Conservation (phyloP, 2,329 filamentous ascomycete genomes). For the Pseudonectria buxi region DNA sequence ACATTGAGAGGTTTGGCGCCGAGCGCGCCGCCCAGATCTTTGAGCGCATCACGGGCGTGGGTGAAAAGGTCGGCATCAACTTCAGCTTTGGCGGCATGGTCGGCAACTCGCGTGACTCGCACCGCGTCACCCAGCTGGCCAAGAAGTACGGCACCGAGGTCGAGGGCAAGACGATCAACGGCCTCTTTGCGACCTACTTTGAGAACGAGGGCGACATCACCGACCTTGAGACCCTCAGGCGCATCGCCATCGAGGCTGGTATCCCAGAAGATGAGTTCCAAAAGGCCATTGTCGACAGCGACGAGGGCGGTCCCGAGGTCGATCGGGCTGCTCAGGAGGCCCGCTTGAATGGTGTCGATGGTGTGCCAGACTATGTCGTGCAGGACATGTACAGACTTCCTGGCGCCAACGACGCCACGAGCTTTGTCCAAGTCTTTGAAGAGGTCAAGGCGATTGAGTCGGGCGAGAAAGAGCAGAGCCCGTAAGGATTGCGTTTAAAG, state of each 20-base stretch:
- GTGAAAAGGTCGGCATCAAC: conserved; percentile 31
- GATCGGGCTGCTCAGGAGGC: conserved; percentile 25
- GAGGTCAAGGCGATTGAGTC: conserved; percentile 35
- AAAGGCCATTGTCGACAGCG: conserved; percentile 33
- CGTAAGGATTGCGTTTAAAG: conserved; percentile 2
- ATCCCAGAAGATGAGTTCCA: conserved; percentile 36
- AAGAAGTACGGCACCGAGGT: conserved; percentile 42
- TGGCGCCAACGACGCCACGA: conserved; percentile 60
- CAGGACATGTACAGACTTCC: conserved; percentile 60
- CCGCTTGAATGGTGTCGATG: conserved; percentile 39
- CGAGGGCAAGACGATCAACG: conserved; percentile 50
- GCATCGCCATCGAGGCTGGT: conserved; percentile 33
- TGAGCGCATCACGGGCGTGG: conserved; percentile 24
- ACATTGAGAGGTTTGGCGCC: conserved; percentile 51
- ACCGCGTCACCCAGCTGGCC: conserved; percentile 50
- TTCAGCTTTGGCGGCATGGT: conserved; percentile 58
- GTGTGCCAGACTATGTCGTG: conserved; percentile 68
- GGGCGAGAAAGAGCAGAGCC: conserved; percentile 4
- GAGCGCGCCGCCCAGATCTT: conserved; percentile 42
- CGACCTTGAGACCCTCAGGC: conserved; percentile 29
- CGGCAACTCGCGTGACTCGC: conserved; percentile 73
- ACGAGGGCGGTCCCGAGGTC: conserved; percentile 40
- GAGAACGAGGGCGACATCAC: conserved; percentile 38
- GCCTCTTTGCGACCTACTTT: conserved; percentile 37
- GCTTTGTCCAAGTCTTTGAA: conserved; percentile 61